These are phyloP conservation scores for Lactarius sp. DNA, from an alignment of 768 basidiomycete genomes.

Conservation along the genomic window DNA sequence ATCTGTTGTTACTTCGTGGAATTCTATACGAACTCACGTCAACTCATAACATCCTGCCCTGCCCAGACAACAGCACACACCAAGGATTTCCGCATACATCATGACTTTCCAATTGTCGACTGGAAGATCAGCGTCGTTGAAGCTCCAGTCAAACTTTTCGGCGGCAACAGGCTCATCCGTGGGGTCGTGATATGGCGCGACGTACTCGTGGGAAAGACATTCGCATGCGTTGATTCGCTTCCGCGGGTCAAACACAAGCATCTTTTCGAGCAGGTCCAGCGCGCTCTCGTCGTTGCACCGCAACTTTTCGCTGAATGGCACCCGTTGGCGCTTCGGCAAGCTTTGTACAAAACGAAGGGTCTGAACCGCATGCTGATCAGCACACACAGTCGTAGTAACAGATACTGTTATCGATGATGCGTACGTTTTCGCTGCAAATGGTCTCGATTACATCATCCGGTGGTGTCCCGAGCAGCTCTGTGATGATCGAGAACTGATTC, in stretches of 20 bases:
- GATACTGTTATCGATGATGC: conserved; percentile 29
- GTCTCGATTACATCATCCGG: conserved; percentile 99
- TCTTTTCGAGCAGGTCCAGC: conserved; percentile 92
- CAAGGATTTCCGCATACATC: conserved; percentile 99
- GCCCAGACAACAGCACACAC: conserved; percentile 40
- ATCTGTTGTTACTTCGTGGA: conserved; percentile 69
- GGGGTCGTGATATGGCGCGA: conserved; percentile 96
- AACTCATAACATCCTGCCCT: not conserved
- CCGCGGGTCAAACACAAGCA: conserved; percentile 98
- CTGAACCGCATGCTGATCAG: conserved; percentile 38
- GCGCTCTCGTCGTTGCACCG: conserved; percentile 85
- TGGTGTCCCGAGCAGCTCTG: conserved; percentile 95
- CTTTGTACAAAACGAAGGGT: conserved; percentile 98
- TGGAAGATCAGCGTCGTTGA: conserved; percentile 98
- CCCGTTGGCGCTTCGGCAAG: conserved; percentile 90
- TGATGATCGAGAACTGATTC: conserved; percentile 99
- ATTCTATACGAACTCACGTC: conserved; percentile 44
- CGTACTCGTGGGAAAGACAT: conserved; percentile 89
- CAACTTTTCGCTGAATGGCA: conserved; percentile 93
- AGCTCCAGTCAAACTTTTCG: conserved; percentile 98
- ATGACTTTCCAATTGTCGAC: conserved; percentile 99
- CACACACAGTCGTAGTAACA: not conserved
- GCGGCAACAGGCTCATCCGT: conserved; percentile 93
- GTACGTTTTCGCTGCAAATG: conserved; percentile 93
- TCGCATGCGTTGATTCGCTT: conserved; percentile 94